A percentile compares a stretch with the other conserved stretches of the same genome.
Evolutionary conservation across 768 basidiomycete species (phyloP).

Genomic region (Rhodocollybia butyracea): DNA sequence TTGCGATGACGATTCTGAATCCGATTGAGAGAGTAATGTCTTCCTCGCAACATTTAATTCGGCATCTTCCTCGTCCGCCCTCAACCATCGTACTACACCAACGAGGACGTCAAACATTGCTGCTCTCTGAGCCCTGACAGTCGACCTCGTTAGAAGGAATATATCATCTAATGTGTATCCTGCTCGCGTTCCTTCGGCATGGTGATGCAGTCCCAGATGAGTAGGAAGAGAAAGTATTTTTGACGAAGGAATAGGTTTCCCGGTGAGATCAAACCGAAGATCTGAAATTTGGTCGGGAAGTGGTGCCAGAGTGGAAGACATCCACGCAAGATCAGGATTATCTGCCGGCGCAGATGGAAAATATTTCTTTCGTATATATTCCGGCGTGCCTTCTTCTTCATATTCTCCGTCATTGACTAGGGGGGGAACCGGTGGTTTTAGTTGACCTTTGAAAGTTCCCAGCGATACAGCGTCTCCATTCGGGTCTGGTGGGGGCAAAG

Average conservation of each 20-base stretch:
- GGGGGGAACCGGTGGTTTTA: background rate
- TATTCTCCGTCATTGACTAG: constrained; percentile 17
- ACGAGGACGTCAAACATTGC: constrained; percentile 75
- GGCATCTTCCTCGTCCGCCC: constrained; percentile 25
- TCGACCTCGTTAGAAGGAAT: constrained; percentile 75
- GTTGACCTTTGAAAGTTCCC: background rate
- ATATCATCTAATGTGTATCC: constrained; percentile 90
- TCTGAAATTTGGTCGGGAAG: constrained; percentile 30
- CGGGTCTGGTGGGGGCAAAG: constrained; percentile 51
- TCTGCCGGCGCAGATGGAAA: constrained; percentile 70
- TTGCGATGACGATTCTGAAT: constrained; percentile 23
- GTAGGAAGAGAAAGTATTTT: constrained; percentile 65
- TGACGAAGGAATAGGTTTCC: constrained; percentile 57
- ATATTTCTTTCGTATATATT: constrained; percentile 79
- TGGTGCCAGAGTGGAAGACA: constrained; percentile 36
- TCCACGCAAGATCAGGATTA: constrained; percentile 82
- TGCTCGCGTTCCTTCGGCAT: constrained; percentile 73
- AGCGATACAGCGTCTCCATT: constrained; percentile 26
- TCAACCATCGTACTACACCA: constrained; percentile 44
- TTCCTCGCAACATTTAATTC: background rate
- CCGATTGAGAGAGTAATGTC: constrained; percentile 4
- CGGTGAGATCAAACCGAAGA: constrained; percentile 77
- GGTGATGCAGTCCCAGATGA: constrained; percentile 88
- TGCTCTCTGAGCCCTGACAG: constrained; percentile 78
- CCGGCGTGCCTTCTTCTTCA: constrained; percentile 71